phyloP scores from a whole-genome alignment of 2,329 filamentous ascomycete genomes.

The Cercospora citrullina region DNA sequence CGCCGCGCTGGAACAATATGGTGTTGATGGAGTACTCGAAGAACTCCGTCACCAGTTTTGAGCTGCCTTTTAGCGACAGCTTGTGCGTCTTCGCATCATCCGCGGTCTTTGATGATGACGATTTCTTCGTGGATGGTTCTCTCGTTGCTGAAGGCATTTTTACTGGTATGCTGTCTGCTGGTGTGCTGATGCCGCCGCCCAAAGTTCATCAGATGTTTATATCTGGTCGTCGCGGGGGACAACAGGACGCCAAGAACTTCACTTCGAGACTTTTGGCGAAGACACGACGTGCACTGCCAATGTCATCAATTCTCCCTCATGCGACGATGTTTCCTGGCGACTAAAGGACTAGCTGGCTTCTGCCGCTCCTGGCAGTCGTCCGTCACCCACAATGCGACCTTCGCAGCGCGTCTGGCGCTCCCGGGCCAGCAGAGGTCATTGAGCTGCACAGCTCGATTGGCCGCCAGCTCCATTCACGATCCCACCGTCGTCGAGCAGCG shows the following conservation, averaged over 20 bases:
- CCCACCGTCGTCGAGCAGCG: constrained; percentile 60
- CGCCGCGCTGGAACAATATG: constrained; percentile 85
- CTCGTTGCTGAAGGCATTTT: constrained; percentile 24
- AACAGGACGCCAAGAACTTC: constrained; percentile 14
- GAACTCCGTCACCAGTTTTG: constrained; percentile 68
- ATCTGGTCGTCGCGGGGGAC: constrained; percentile 13
- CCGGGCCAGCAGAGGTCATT: constrained; percentile 8
- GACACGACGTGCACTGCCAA: background rate
- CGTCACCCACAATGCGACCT: constrained; percentile 8
- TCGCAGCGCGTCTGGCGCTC: constrained; percentile 9
- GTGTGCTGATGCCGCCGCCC: constrained; percentile 4
- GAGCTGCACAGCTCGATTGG: constrained; percentile 21
- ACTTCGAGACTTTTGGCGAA: constrained; percentile 8
- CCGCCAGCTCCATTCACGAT: constrained; percentile 40
- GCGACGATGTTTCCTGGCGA: constrained; percentile 49
- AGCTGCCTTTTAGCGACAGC: constrained; percentile 77
- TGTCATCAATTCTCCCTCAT: constrained; percentile 39
- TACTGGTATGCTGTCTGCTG: constrained; percentile 1
- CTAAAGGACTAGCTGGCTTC: constrained; percentile 27
- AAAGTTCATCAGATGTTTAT: constrained; percentile 13
- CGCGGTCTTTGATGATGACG: constrained; percentile 32
- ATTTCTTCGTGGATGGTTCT: constrained; percentile 20
- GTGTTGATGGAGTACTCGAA: constrained; percentile 99
- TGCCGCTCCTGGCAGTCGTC: constrained; percentile 20
- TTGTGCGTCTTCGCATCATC: constrained; percentile 91